phyloP scores from a whole-genome alignment of 441 rosid genomes.

The Raphanus hybrid region DNA sequence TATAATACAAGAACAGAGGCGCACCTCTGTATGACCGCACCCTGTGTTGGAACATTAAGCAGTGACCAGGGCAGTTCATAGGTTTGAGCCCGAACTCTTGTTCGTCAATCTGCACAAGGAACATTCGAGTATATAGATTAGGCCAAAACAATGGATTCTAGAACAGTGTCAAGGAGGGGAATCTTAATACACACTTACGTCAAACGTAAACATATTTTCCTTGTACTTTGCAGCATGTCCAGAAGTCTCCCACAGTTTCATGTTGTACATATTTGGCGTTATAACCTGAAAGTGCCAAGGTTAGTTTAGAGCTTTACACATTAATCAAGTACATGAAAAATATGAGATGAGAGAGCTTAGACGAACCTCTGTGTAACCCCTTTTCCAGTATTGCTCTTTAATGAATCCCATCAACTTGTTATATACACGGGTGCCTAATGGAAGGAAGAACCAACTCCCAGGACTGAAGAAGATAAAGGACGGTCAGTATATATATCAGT shows the following conservation, averaged over 20 bases:
- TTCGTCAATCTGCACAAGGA: constrained; percentile 57
- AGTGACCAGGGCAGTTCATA: constrained; percentile 99
- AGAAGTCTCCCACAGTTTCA: constrained; percentile 97
- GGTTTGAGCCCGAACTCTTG: constrained; percentile 98
- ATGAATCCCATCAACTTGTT: constrained; percentile 85
- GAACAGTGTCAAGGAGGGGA: too few relatives aligned
- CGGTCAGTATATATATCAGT: constrained; percentile 17
- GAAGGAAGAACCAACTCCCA: constrained; percentile 99
- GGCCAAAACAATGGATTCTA: not conserved
- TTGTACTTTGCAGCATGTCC: constrained; percentile 98
- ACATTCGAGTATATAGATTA: not conserved
- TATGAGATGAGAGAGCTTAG: constrained; percentile 14
- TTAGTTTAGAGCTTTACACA: constrained; percentile 19
- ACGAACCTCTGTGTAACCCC: constrained; percentile 94
- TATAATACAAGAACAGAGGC: too few relatives aligned
- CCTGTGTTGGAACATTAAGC: constrained; percentile 91
- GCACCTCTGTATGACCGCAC: constrained; percentile 93
- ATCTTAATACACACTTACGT: constrained; percentile 86
- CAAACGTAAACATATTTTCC: constrained; percentile 94
- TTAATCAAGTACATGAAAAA: constrained; percentile 20
- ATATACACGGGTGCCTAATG: constrained; percentile 88
- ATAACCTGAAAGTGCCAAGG: constrained; percentile 67
- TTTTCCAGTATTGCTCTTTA: constrained; percentile 68
- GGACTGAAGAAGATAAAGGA: constrained; percentile 64
- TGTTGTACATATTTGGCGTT: constrained; percentile 92